Base-by-base conservation (phyloP, 2,329 filamentous ascomycete species). In the Alternaria sp. region DNA sequence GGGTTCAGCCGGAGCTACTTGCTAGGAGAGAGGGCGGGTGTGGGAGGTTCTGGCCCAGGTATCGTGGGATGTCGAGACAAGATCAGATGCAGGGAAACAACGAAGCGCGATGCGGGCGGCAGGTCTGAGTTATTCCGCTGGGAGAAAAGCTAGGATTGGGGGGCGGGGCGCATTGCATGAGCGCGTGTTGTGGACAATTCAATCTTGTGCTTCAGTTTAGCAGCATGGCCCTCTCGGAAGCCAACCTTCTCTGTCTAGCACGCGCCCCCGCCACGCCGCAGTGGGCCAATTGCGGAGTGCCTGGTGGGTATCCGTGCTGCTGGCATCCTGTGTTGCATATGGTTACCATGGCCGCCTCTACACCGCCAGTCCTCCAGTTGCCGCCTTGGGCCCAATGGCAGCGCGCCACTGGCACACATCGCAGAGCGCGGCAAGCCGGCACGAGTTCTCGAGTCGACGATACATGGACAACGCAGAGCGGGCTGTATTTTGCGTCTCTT, bases 331-430 rank as follows among this genome's bases (percentile, higher is more conserved):
- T 36, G n/a, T 59, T 37, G 40, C 56, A 56, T 48, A 28, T 51
- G 17, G 33, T 36, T 48, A 54, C 60, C 52, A 39, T 33, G 36
- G 40, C 24, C 44, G 24, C 29, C 40, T 41, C 65, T 67, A 68
- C 71, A 71, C 69, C 68, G 67, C 72, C 64, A 73, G 68, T 73
- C 66, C 55, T 61, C 37, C 60, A 65, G 60, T 54, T 49, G 59
- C 51, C 26, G 54, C 17, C 41, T 21, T 40, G 29, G 37, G 24
- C 34, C 61, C 57, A 62, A 63, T 58, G 50, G 40, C 40, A 49
- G 40, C 55, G 36, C 52, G 17, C 51, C 14, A 28, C 37, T 29
- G 49, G 24, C 53, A 53, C 56, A 61, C 65, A 63, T 67, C 61
- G 67, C 63, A 61, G 45, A 61, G 52, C 57, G 62, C 68, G 60